Evolutionary conservation across 23 red algal species (phyloP).

Genomic region (Gracilaria gracilis): DNA sequence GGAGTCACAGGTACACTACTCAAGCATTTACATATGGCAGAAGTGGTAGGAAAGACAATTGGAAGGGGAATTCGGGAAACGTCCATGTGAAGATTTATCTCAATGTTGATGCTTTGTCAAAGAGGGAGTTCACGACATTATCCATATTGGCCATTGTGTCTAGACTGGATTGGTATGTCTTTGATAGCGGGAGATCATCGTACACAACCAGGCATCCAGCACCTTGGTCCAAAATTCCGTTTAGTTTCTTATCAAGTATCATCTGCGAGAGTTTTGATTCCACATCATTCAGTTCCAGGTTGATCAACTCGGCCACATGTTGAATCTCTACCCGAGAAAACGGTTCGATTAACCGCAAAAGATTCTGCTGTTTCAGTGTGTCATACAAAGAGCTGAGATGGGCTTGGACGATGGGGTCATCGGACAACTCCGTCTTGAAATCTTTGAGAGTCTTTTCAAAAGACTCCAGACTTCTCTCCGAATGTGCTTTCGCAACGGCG

Average conservation of each 20-base stretch:
- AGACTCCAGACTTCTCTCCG: slow-evolving; percentile 75
- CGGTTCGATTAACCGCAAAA: slow-evolving; percentile 96
- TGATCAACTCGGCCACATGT: slow-evolving; percentile 91
- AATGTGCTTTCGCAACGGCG: slow-evolving; percentile 84
- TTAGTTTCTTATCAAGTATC: slow-evolving; percentile 96
- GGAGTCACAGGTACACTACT: no score
- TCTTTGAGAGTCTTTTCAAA: slow-evolving; percentile 88
- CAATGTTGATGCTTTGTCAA: slow-evolving; percentile 73
- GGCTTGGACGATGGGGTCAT: slow-evolving; percentile 87
- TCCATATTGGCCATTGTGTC: slow-evolving; percentile 89
- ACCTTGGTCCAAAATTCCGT: slow-evolving; percentile 97
- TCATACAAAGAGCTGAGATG: slow-evolving; percentile 94
- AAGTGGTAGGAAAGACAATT: not conserved
- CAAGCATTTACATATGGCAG: not conserved
- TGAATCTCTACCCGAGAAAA: slow-evolving; percentile 91
- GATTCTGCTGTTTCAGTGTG: slow-evolving; percentile 89
- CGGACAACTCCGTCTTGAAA: slow-evolving; percentile 75
- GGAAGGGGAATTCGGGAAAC: not conserved
- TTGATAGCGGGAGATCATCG: slow-evolving; percentile 66
- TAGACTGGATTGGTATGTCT: slow-evolving; percentile 81
- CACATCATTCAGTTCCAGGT: slow-evolving; percentile 74
- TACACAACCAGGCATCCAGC: slow-evolving; percentile 92
- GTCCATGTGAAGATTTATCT: slow-evolving; percentile 19
- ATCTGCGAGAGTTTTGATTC: slow-evolving; percentile 96
- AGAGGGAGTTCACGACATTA: slow-evolving; percentile 91